Percentiles rank a stretch among this genome's conserved stretches.
These are phyloP conservation scores for Entomortierella beljakovae DNA, from an alignment of 192 early-diverging fungal genomes.

Conservation along the genomic window DNA sequence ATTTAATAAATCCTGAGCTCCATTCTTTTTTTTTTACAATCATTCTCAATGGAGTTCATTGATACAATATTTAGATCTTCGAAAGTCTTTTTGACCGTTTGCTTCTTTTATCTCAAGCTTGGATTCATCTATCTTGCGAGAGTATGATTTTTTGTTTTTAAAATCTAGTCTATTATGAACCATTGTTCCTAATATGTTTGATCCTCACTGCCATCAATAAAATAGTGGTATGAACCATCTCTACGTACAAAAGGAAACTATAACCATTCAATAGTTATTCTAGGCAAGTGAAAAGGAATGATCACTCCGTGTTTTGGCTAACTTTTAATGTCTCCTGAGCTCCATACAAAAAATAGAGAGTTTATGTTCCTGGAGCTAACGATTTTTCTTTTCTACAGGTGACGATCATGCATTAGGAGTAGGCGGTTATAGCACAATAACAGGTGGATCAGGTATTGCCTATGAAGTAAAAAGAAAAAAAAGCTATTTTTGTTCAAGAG, in stretches of 20 bases:
- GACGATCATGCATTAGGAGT: conserved; percentile 55
- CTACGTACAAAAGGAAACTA: conserved; percentile 42
- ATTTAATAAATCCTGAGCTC: background rate
- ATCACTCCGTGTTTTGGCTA: too few relatives aligned
- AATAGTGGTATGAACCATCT: conserved; percentile 39
- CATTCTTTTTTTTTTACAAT: background rate
- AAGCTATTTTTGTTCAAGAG: background rate
- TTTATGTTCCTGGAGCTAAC: background rate
- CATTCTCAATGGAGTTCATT: conserved; percentile 25
- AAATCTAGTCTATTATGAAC: background rate
- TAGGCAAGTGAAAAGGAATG: conserved; percentile 12
- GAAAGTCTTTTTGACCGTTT: conserved; percentile 40
- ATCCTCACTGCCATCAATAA: background rate
- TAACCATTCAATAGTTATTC: conserved; percentile 37
- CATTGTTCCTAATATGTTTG: conserved; percentile 2
- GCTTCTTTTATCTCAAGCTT: conserved; percentile 42
- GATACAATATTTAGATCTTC: conserved; percentile 7
- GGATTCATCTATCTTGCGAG: conserved; percentile 43
- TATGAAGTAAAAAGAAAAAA: background rate
- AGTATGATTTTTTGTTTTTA: background rate
- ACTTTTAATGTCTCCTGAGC: too few relatives aligned
- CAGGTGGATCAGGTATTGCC: conserved; percentile 31
- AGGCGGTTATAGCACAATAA: conserved; percentile 40
- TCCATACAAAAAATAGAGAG: too few relatives aligned
- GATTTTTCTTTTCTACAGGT: conserved; percentile 11